Evolutionary conservation across 1,139 yeast species (phyloP).

Genomic region (Hansenula sp.): DNA sequence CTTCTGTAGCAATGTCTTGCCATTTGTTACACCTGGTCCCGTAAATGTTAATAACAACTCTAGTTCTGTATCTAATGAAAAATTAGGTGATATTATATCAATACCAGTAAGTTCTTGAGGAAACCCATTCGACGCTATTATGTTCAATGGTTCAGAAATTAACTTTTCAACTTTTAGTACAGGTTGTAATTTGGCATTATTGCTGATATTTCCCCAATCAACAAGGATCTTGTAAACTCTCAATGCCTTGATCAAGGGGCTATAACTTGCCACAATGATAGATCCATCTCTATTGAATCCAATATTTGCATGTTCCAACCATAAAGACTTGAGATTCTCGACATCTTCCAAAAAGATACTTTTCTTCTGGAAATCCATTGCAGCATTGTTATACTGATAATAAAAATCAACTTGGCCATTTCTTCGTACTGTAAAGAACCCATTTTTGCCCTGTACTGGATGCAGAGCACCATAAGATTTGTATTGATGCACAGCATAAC

Average conservation of each 20-base stretch:
- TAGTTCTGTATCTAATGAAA: constrained; percentile 24
- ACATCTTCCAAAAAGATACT: constrained; percentile 24
- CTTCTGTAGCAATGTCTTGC: constrained; percentile 17
- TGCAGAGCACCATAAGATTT: constrained; percentile 63
- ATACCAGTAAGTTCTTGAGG: constrained; percentile 25
- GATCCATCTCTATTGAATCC: constrained; percentile 52
- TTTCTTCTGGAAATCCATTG: constrained; percentile 48
- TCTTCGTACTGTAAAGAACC: constrained; percentile 61
- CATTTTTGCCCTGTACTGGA: constrained; percentile 66
- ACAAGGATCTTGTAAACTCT: constrained; percentile 44
- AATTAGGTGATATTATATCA: constrained; percentile 41
- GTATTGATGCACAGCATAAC: constrained; percentile 54
- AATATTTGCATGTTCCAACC: constrained; percentile 45
- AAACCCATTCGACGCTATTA: constrained; percentile 15
- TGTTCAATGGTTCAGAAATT: constrained; percentile 13
- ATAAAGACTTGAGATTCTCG: constrained; percentile 8
- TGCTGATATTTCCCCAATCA: constrained; percentile 48
- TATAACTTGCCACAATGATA: constrained; percentile 45
- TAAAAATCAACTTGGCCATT: constrained; percentile 58
- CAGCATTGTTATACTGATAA: constrained; percentile 55
- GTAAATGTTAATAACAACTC: constrained; percentile 27
- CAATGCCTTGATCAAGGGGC: constrained; percentile 35
- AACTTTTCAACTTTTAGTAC: constrained; percentile 14
- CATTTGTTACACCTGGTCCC: constrained; percentile 15
- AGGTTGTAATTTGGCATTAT: constrained; percentile 13